Evolutionary conservation across 2,329 filamentous ascomycete genomes (phyloP).

Genomic region (Remersonia thermophila): DNA sequence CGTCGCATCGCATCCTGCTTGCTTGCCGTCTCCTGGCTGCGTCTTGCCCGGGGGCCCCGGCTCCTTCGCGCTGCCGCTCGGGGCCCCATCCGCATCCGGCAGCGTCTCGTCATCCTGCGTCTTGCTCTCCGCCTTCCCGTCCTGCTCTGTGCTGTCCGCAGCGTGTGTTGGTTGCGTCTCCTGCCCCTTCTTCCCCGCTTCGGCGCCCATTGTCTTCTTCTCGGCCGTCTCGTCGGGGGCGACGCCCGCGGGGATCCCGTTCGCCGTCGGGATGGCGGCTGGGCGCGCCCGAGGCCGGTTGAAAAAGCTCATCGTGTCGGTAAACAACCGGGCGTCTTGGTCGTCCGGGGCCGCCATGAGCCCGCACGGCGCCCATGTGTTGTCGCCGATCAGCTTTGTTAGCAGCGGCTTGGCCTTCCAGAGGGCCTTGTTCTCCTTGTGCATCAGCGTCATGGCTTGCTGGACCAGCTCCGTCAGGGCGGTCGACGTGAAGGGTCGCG

Average conservation of each 20-base stretch:
- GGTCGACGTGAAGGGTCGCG: conserved; percentile 60
- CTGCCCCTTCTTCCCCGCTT: too few relatives aligned
- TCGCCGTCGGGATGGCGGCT: conserved; percentile 2
- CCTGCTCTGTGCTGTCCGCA: background rate
- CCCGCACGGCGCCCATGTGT: conserved; percentile 52
- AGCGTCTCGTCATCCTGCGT: conserved; percentile 4
- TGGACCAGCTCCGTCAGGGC: conserved; percentile 59
- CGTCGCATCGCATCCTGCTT: background rate
- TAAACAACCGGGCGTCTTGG: conserved; percentile 34
- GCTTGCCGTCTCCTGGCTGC: conserved; percentile 4
- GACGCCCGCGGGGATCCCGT: background rate
- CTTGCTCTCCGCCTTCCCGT: conserved; percentile 1
- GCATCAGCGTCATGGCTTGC: conserved; percentile 58
- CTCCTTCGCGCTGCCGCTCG: conserved; percentile 2
- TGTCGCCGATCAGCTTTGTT: conserved; percentile 62
- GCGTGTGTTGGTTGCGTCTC: background rate
- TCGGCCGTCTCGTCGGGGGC: too few relatives aligned
- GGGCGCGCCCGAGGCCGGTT: conserved; percentile 2
- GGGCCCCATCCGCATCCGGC: conserved; percentile 5
- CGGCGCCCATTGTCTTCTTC: too few relatives aligned
- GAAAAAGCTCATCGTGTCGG: conserved; percentile 30
- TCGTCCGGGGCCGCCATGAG: conserved; percentile 46
- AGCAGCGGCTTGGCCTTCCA: conserved; percentile 65
- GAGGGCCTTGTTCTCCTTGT: conserved; percentile 60
- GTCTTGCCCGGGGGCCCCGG: background rate